These are phyloP conservation scores for Ophiocordyceps camponoti-rufipedis DNA, from an alignment of 2,329 filamentous ascomycete species.

Conservation along the genomic window DNA sequence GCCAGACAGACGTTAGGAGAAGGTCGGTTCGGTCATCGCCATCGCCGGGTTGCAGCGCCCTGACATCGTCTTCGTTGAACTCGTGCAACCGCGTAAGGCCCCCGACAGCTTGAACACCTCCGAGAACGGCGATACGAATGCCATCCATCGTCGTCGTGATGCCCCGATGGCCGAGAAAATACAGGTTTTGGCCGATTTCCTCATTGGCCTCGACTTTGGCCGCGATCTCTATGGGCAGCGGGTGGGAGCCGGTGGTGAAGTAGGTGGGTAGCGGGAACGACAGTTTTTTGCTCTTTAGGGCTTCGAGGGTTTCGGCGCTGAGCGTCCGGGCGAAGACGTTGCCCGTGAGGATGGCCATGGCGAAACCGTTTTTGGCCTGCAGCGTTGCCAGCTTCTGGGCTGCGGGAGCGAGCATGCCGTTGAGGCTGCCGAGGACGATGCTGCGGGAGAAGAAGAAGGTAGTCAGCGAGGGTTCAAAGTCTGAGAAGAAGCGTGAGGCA, in stretches of 20 bases:
- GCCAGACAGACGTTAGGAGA: constrained; percentile 76
- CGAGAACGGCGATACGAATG: constrained; percentile 70
- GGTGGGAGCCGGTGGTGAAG: constrained; percentile 60
- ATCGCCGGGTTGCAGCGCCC: constrained; percentile 48
- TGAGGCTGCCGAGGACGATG: constrained; percentile 67
- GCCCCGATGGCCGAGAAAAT: constrained; percentile 74
- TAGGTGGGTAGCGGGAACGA: constrained; percentile 69
- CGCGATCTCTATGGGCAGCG: constrained; percentile 53
- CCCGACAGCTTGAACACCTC: constrained; percentile 40
- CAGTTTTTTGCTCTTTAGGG: constrained; percentile 56
- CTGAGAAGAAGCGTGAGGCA: neutral
- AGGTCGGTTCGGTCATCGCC: constrained; percentile 67
- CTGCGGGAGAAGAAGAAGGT: constrained; percentile 19
- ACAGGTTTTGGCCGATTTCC: constrained; percentile 75
- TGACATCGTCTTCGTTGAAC: constrained; percentile 62
- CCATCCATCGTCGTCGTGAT: constrained; percentile 81
- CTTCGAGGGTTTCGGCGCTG: constrained; percentile 38
- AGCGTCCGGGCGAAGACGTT: constrained; percentile 55
- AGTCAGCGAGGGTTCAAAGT: neutral
- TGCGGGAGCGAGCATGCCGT: constrained; percentile 57
- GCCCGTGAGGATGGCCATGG: constrained; percentile 68
- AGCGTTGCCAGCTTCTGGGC: constrained; percentile 67
- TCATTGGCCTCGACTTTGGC: constrained; percentile 57
- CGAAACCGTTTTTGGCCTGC: constrained; percentile 75
- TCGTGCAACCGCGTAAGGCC: constrained; percentile 55